Evolutionary conservation across 2,329 filamentous ascomycete species (phyloP).

Genomic region (Claviceps sp.): DNA sequence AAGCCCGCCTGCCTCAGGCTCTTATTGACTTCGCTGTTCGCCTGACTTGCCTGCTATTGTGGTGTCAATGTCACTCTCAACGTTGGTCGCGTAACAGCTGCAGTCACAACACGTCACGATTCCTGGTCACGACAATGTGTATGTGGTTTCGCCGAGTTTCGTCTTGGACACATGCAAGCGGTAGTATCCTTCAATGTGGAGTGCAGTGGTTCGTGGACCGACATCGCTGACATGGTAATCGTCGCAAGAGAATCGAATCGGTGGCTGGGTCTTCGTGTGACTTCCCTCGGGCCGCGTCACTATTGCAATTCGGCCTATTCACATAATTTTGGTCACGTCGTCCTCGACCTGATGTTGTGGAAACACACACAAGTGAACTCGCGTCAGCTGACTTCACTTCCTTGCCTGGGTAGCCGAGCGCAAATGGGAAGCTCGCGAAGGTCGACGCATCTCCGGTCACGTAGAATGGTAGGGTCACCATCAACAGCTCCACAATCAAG

Average conservation of each 20-base stretch:
- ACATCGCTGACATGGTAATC: background rate
- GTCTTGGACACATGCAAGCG: background rate
- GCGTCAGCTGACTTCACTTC: conserved; percentile 15
- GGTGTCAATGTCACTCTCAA: conserved; percentile 18
- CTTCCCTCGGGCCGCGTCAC: background rate
- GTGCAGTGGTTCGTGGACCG: background rate
- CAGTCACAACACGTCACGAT: conserved; percentile 1
- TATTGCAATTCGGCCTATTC: conserved; percentile 18
- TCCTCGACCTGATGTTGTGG: conserved; percentile 55
- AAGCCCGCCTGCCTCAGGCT: conserved; percentile 17
- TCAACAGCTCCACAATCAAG: conserved; percentile 5
- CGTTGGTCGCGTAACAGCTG: conserved; percentile 6
- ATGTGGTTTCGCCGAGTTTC: background rate
- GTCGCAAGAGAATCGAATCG: background rate
- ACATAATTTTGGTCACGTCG: conserved; percentile 85
- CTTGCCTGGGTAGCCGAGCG: conserved; percentile 7
- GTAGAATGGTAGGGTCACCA: background rate
- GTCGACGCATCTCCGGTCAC: background rate
- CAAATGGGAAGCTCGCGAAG: background rate
- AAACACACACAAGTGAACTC: conserved; percentile 21
- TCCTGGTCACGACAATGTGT: background rate
- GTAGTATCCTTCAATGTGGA: background rate
- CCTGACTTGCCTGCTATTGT: conserved; percentile 17
- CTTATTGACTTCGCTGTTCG: conserved; percentile 12
- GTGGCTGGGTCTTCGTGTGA: background rate